phyloP scores from a whole-genome alignment of 306 rosid genomes.

The Trichosanthes cucumerina region DNA sequence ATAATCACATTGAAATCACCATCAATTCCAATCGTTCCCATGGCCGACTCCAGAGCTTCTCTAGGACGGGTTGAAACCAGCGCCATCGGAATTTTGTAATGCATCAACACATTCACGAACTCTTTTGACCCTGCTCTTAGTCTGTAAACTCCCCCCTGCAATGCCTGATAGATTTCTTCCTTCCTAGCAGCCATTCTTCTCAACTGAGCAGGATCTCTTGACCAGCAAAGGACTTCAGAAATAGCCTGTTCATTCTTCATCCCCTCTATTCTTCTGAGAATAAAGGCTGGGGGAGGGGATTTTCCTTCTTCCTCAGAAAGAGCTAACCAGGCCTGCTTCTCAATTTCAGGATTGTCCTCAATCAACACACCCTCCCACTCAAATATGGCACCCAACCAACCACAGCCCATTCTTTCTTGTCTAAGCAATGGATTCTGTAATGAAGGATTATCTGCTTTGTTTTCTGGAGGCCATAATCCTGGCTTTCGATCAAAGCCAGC shows the following conservation, averaged over 20 bases:
- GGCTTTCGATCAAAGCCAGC: slow-evolving; percentile 52
- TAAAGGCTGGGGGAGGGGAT: slow-evolving; percentile 63
- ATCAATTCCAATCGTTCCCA: slow-evolving; percentile 60
- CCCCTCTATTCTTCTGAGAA: slow-evolving; percentile 75
- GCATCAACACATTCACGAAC: slow-evolving; percentile 82
- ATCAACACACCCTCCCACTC: slow-evolving; percentile 94
- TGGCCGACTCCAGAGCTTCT: slow-evolving; percentile 57
- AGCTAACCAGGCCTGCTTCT: slow-evolving; percentile 78
- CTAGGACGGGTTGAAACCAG: slow-evolving; percentile 85
- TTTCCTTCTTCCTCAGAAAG: slow-evolving; percentile 86
- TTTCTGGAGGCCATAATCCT: slow-evolving; percentile 76
- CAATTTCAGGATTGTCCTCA: slow-evolving; percentile 71
- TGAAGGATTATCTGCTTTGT: slow-evolving; percentile 71
- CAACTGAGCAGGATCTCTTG: slow-evolving; percentile 59
- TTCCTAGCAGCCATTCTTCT: slow-evolving; percentile 72
- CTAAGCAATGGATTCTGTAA: slow-evolving; percentile 79
- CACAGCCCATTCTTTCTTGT: slow-evolving; percentile 95
- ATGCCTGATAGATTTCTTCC: slow-evolving; percentile 77
- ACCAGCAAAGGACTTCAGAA: slow-evolving; percentile 97
- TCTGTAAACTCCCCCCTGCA: slow-evolving; percentile 76
- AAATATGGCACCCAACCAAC: slow-evolving; percentile 92
- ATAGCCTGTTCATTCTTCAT: slow-evolving; percentile 95
- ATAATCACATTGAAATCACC: slow-evolving; percentile 65
- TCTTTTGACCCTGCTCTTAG: slow-evolving; percentile 68
- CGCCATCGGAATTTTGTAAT: slow-evolving; percentile 84